phyloP scores from a whole-genome alignment of 139 green algal species.

The Yamagishiella unicocca region DNA sequence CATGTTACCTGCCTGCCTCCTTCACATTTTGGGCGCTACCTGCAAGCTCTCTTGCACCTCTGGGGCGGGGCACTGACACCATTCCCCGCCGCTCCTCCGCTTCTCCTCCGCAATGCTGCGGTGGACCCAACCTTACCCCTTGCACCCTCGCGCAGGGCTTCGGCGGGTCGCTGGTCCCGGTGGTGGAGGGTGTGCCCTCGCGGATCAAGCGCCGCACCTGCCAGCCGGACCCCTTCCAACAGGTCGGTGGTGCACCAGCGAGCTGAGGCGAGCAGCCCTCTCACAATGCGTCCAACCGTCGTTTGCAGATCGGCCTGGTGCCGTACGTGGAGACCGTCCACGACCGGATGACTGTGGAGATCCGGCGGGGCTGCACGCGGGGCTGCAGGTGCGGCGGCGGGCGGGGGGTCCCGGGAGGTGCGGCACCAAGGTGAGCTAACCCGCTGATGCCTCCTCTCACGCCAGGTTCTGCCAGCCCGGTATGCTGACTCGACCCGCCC shows the following conservation, averaged over 20 bases:
- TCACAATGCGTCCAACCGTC: background rate
- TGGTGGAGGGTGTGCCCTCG: constrained; percentile 68
- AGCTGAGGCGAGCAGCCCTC: no score
- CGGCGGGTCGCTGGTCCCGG: constrained; percentile 78
- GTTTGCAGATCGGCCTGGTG: constrained; percentile 66
- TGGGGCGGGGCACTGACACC: no score
- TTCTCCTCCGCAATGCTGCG: no score
- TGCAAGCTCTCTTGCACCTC: no score
- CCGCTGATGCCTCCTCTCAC: no score
- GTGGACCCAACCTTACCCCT: no score
- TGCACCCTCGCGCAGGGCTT: constrained; percentile 32
- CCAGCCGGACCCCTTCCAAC: constrained; percentile 75
- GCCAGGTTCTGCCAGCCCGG: constrained; percentile 83
- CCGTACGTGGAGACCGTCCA: constrained; percentile 82
- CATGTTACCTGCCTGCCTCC: no score
- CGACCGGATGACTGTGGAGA: constrained; percentile 82
- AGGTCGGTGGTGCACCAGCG: constrained; percentile 53
- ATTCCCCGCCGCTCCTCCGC: no score
- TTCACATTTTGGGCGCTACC: no score
- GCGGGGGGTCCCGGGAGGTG: background rate
- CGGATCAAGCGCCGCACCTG: constrained; percentile 73
- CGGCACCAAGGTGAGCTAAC: background rate
- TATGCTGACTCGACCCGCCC: constrained; percentile 82
- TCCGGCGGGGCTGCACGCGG: constrained; percentile 83
- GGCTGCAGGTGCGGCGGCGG: constrained; percentile 62